These are phyloP conservation scores for Taphrina wiesneri DNA, from an alignment of 1,139 yeast genomes.

Conservation along the genomic window DNA sequence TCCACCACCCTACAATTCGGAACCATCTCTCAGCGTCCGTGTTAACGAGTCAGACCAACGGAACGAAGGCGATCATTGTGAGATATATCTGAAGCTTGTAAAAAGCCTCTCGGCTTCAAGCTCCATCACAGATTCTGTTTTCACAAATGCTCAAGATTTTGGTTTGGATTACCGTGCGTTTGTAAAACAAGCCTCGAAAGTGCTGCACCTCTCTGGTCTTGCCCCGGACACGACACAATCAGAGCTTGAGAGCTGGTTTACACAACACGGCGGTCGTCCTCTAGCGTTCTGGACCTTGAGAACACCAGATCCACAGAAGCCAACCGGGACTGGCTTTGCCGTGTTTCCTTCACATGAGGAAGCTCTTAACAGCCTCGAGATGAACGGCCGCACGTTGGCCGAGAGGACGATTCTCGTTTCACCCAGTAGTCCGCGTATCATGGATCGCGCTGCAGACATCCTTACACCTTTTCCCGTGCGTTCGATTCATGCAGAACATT, in stretches of 20 bases:
- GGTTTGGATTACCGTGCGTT: conserved; percentile 70
- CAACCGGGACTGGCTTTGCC: conserved; percentile 73
- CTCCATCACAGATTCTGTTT: conserved; percentile 57
- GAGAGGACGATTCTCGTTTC: conserved; percentile 80
- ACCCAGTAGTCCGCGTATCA: conserved; percentile 74
- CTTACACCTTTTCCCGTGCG: conserved; percentile 70
- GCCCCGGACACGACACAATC: conserved; percentile 87
- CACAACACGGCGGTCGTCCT: conserved; percentile 82
- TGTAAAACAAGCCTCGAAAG: conserved; percentile 69
- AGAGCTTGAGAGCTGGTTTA: conserved; percentile 88
- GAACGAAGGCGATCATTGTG: conserved; percentile 52
- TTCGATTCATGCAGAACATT: not conserved
- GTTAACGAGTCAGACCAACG: conserved; percentile 39
- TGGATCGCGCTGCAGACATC: conserved; percentile 79
- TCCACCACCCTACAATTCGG: not conserved
- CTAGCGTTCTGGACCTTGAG: conserved; percentile 87
- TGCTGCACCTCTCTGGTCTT: conserved; percentile 73
- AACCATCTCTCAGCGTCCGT: not conserved
- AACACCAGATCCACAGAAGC: conserved; percentile 54
- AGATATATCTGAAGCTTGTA: conserved; percentile 51
- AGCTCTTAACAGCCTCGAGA: conserved; percentile 70
- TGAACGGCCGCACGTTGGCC: conserved; percentile 76
- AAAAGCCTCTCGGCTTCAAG: conserved; percentile 58
- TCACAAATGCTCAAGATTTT: conserved; percentile 73
- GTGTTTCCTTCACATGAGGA: conserved; percentile 83